phyloP scores from a whole-genome alignment of 148 eudicot genomes.

The Cornus kousa region DNA sequence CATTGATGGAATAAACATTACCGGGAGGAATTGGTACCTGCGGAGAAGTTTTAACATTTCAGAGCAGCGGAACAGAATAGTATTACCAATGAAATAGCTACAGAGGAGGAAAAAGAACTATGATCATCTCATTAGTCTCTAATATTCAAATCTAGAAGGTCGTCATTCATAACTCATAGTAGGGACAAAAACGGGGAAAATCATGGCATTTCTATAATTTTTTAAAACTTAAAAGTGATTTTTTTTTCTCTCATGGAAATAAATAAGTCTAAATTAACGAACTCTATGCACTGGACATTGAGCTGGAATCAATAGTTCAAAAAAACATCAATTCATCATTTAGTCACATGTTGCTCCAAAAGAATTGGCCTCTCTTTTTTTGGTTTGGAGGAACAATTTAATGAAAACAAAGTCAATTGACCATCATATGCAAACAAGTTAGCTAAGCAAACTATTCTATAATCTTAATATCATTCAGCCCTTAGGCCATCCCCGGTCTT shows the following conservation, averaged over 20 bases:
- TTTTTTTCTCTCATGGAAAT: neutral
- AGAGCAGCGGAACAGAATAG: neutral
- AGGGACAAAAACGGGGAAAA: neutral
- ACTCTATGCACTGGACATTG: neutral
- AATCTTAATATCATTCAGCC: no score
- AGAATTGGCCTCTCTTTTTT: no score
- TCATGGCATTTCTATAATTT: neutral
- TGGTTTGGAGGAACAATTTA: no score
- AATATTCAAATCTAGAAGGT: neutral
- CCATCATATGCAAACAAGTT: no score
- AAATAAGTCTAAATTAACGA: neutral
- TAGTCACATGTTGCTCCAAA: neutral
- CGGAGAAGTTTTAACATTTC: neutral
- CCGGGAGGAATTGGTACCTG: slow-evolving; percentile 15
- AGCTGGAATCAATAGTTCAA: neutral
- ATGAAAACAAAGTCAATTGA: no score
- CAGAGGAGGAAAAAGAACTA: neutral
- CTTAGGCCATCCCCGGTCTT: no score
- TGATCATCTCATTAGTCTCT: neutral
- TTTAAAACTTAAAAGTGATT: neutral
- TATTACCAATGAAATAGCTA: no score
- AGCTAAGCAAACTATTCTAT: no score
- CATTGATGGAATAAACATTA: neutral
- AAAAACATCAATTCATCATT: neutral
- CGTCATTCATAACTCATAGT: neutral